phyloP scores from a whole-genome alignment of 768 basidiomycete genomes.

The Russula emetica region DNA sequence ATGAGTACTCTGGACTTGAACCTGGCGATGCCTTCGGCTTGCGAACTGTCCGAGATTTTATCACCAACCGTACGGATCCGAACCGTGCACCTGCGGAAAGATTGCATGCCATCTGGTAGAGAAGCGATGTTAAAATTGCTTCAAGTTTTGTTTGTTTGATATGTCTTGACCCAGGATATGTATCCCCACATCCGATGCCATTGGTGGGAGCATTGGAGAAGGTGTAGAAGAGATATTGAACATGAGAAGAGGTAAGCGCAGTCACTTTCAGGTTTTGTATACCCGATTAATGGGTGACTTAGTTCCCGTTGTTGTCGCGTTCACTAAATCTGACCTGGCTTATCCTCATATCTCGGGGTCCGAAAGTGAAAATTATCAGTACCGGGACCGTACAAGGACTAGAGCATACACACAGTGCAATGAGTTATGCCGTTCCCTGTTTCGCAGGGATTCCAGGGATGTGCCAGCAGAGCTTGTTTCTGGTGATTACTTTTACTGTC shows the following conservation, averaged over 20 bases:
- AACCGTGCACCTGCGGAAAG: neutral
- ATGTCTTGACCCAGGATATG: neutral
- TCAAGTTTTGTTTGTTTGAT: neutral
- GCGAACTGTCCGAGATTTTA: neutral
- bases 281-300: neutral
- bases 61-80: neutral
- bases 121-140: neutral
- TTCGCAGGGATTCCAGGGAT: neutral
- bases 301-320: neutral
- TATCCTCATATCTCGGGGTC: neutral
- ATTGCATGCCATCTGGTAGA: slow-evolving; percentile 7
- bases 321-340: neutral
- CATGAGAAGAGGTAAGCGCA: neutral
- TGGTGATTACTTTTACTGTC: neutral
- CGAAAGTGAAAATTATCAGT: neutral
- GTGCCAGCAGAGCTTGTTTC: neutral
- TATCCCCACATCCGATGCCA: neutral
- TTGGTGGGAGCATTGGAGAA: neutral
- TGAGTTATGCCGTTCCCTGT: neutral
- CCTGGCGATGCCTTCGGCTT: neutral
- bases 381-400: neutral
- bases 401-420: neutral
- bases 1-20: neutral
- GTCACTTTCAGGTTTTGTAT: too few relatives aligned
- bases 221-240: neutral